Percentiles rank a stretch among this genome's conserved stretches.
These are phyloP conservation scores for Leccinum aurantiacum DNA, from an alignment of 768 basidiomycete species.

Conservation along the genomic window DNA sequence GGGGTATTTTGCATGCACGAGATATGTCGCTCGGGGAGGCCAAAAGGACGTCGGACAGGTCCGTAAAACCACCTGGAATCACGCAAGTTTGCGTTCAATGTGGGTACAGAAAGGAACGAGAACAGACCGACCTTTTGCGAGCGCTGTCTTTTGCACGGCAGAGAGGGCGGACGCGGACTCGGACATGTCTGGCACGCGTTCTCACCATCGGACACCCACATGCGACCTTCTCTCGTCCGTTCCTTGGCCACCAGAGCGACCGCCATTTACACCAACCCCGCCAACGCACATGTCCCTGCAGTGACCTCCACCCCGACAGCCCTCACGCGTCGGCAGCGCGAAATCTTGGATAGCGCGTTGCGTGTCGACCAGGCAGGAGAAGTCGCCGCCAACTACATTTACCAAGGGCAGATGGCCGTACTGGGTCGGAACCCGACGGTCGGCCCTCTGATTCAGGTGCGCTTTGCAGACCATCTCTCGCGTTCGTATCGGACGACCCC, in stretches of 20 bases:
- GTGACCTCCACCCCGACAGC: constrained; percentile 54
- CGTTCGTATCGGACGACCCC: constrained; percentile 5
- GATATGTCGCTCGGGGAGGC: constrained; percentile 51
- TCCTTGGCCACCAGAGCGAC: constrained; percentile 41
- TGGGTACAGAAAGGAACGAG: not conserved
- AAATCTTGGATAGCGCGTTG: constrained; percentile 62
- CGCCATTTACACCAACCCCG: constrained; percentile 46
- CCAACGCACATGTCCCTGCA: constrained; percentile 37
- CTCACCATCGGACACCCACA: constrained; percentile 1
- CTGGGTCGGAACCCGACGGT: constrained; percentile 57
- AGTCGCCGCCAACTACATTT: constrained; percentile 95
- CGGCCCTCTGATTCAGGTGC: constrained; percentile 72
- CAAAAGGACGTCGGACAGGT: constrained; percentile 51
- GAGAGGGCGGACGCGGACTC: constrained; percentile 28
- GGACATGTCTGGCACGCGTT: not conserved
- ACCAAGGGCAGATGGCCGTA: constrained; percentile 80
- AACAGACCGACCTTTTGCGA: constrained; percentile 38
- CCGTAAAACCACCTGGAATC: constrained; percentile 47
- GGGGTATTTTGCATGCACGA: constrained; percentile 52
- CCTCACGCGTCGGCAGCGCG: constrained; percentile 49
- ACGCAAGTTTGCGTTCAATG: not conserved
- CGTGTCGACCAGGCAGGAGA: constrained; percentile 96
- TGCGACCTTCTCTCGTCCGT: constrained; percentile 17
- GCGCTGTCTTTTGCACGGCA: constrained; percentile 31
- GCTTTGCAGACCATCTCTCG: constrained; percentile 21